phyloP scores from a whole-genome alignment of 768 basidiomycete genomes.

The Suillus subaureus region DNA sequence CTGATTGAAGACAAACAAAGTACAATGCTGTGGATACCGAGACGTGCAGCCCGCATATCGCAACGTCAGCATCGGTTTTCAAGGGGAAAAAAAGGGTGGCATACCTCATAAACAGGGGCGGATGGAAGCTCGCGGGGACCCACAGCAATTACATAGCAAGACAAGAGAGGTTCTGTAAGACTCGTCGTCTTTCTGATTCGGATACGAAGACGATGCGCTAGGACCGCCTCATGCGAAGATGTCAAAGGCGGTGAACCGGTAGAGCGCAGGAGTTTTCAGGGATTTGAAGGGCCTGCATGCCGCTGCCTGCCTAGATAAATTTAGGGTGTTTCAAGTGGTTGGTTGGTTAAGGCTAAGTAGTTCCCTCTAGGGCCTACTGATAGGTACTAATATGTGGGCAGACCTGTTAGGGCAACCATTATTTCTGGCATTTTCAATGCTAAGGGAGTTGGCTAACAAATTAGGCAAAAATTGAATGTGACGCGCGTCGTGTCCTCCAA shows the following conservation, averaged over 20 bases:
- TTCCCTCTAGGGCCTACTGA: background rate
- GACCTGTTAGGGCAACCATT: background rate
- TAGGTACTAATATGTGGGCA: too few species aligned
- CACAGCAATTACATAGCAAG: background rate
- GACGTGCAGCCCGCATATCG: background rate
- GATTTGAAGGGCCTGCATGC: background rate
- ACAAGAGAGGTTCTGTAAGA: background rate
- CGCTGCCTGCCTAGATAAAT: background rate
- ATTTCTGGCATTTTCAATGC: slow-evolving; percentile 5
- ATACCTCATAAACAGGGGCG: background rate
- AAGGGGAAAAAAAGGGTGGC: background rate
- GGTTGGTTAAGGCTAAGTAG: background rate
- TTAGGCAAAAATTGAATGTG: slow-evolving; percentile 19
- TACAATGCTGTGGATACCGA: background rate
- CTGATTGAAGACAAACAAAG: background rate
- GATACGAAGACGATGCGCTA: background rate
- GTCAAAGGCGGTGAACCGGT: background rate
- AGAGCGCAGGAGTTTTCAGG: slow-evolving; percentile 1
- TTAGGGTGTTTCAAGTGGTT: background rate
- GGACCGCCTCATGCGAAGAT: background rate
- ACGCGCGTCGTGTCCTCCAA: slow-evolving; percentile 31
- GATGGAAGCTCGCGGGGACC: background rate
- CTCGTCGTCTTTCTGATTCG: background rate
- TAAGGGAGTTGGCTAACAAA: slow-evolving; percentile 15
- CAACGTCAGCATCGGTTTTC: background rate